Evolutionary conservation across 495 filamentous ascomycete species (phyloP).

Genomic region (Hypomontagnella submonticulosa): DNA sequence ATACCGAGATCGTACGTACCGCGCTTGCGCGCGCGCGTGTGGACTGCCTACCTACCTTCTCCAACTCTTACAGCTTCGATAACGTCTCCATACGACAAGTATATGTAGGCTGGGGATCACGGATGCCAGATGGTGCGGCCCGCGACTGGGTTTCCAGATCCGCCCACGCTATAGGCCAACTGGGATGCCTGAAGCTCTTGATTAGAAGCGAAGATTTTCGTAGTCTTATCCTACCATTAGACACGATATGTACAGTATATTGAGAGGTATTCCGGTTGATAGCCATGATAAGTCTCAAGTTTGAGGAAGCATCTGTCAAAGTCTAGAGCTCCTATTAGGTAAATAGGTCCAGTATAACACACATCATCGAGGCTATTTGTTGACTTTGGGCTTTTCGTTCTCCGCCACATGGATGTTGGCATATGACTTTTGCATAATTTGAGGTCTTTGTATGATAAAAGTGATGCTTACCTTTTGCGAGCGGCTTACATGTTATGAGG

Average conservation of each 20-base stretch:
- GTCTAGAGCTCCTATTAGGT: conserved; percentile 2
- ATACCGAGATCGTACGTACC: conserved; percentile 3
- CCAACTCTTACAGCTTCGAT: not conserved
- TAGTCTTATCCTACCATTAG: too few species aligned
- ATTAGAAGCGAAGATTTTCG: too few species aligned
- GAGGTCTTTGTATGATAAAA: not conserved
- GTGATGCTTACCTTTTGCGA: conserved; percentile 4
- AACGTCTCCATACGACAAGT: conserved; percentile 1
- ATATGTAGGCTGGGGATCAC: conserved; percentile 12
- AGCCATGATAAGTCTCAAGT: conserved; percentile 12
- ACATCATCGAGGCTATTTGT: not conserved
- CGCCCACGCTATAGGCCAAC: conserved; percentile 3
- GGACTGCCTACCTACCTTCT: conserved; percentile 8
- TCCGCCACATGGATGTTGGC: conserved; percentile 5
- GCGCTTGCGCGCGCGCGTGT: conserved; percentile 5
- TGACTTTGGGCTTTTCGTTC: conserved; percentile 9
- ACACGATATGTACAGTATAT: not conserved
- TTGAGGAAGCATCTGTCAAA: not conserved
- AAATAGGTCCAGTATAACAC: conserved; percentile 5
- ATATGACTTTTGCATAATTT: conserved; percentile 6
- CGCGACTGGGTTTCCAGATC: conserved; percentile 16
- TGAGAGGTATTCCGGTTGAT: not conserved
- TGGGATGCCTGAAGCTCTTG: too few species aligned
- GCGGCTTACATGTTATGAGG: conserved; percentile 5
- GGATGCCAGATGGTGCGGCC: conserved; percentile 30